These are phyloP conservation scores for Schizochytrium sp. DNA, from an alignment of 108 stramenopile genomes.

Conservation along the genomic window DNA sequence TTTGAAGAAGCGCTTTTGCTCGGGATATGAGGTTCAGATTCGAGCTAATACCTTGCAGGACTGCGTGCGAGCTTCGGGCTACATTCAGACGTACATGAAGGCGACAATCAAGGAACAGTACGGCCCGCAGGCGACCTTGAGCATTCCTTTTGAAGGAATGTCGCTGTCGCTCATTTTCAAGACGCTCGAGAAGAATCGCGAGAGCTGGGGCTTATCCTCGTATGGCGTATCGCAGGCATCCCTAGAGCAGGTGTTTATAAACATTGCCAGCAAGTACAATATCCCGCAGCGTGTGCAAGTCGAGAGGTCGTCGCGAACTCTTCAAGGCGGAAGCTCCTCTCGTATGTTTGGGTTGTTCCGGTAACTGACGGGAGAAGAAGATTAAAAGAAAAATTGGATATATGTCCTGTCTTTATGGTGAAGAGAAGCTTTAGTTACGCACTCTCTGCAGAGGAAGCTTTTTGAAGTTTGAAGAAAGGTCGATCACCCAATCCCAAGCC, in stretches of 20 bases:
- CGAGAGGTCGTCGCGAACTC: no score
- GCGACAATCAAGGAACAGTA: background rate
- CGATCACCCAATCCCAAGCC: no score
- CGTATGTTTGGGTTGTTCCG: no score
- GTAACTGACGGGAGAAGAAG: no score
- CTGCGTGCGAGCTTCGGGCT: background rate
- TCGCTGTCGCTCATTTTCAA: background rate
- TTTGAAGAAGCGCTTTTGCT: slow-evolving; percentile 47
- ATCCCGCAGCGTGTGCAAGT: background rate
- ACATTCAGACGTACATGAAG: background rate
- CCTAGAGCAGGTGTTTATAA: slow-evolving; percentile 67
- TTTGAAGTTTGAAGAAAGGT: no score
- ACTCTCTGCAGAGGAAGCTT: no score
- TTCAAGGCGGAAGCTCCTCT: no score
- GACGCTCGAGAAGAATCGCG: slow-evolving; percentile 25
- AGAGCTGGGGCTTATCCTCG: slow-evolving; percentile 36
- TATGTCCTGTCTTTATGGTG: no score
- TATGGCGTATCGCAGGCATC: slow-evolving; percentile 52
- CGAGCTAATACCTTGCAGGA: slow-evolving; percentile 6
- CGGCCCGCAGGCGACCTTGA: background rate
- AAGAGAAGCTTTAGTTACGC: no score
- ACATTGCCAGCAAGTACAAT: slow-evolving; percentile 12
- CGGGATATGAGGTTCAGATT: slow-evolving; percentile 45
- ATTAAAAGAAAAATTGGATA: no score
- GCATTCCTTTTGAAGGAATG: background rate